Conservation (phyloP, 805 yeast species). For the Yamadazyma akitaensis region DNA sequence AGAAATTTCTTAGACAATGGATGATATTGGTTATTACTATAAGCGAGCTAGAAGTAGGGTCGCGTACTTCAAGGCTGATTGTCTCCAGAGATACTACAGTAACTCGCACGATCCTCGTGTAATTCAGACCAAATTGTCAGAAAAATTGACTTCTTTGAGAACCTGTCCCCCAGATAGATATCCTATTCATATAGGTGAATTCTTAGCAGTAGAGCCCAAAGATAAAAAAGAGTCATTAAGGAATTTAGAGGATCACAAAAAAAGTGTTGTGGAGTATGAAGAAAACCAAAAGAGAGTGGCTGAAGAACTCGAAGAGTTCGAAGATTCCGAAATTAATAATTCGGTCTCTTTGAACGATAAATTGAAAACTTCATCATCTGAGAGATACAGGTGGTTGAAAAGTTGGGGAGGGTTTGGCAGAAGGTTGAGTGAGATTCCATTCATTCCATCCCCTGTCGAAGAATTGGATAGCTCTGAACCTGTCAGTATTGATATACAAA, state of each 20-base stretch:
- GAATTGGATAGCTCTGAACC: not conserved
- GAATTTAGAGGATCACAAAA: not conserved
- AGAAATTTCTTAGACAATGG: conserved; percentile 1
- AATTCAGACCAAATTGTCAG: conserved; percentile 26
- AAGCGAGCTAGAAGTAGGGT: conserved; percentile 31
- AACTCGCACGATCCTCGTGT: conserved; percentile 34
- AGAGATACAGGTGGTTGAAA: not conserved
- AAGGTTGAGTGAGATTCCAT: conserved; percentile 5
- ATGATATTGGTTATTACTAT: conserved; percentile 8
- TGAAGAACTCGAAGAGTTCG: not conserved
- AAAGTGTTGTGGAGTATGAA: conserved; percentile 1
- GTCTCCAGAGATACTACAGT: conserved; percentile 37
- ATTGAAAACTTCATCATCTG: not conserved
- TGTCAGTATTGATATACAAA: not conserved
- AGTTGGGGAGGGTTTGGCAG: conserved; percentile 4
- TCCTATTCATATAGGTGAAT: conserved; percentile 29
- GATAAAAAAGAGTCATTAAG: not conserved
- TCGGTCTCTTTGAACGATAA: not conserved
- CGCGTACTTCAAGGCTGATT: conserved; percentile 31
- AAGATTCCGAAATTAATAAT: not conserved
- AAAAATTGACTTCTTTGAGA: conserved; percentile 16
- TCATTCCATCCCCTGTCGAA: conserved; percentile 10
- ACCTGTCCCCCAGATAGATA: conserved; percentile 33
- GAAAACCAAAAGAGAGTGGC: not conserved
- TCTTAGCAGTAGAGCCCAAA: conserved; percentile 20